Base-by-base conservation (phyloP, 1,284 basidiomycete genomes). In the Austroboletus rostrupii region DNA sequence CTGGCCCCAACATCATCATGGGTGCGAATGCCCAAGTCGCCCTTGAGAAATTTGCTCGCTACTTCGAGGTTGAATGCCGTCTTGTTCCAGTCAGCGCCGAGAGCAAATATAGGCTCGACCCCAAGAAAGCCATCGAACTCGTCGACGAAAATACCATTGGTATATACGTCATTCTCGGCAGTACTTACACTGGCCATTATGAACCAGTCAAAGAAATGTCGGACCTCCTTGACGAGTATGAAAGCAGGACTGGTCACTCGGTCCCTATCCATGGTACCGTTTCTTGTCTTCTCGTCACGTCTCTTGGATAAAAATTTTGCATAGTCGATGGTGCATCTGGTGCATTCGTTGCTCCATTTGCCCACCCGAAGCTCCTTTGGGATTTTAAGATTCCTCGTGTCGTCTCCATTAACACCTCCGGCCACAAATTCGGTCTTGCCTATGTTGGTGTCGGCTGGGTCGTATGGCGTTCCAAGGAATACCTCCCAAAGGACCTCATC, bases 91-190 rank as follows among this genome's bases (percentile, higher is more conserved):
- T 91, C 53, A 83, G 81, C 29, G 78, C 73, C 19, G 84, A 87
- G 59, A 88, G 85, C 64, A 77, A 87, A 54, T 97, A 94, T 62
- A 77, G 89, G 47, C 79, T 97, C 60, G 85, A 90, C 62, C 81
- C 92, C 2, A 86, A 91, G 69, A 86, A 83, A 57, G 89, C 89
- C 0, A 87, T 96, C 79, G 78, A 96, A 43, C 87, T 79, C 55
- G 81, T 96, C 19, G 94, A 97, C 62, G 95, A 97, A 72, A 95
- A 97, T 65, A 96, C 90, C 1, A 90, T 91, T 46, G 89, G 89
- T 38, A 72, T 92, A 28, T 90, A 83, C 56, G 80, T 92, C 43
- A 92, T 92, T 59, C 74, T 89, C 31, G 87, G 86, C 42, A 85
- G 83, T 75, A 97, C 94, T 14, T 96, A 96, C 70, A 97, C 94